These are phyloP conservation scores for Phytophthora pistaciae DNA, from an alignment of 352 stramenopile genomes.

Conservation along the genomic window DNA sequence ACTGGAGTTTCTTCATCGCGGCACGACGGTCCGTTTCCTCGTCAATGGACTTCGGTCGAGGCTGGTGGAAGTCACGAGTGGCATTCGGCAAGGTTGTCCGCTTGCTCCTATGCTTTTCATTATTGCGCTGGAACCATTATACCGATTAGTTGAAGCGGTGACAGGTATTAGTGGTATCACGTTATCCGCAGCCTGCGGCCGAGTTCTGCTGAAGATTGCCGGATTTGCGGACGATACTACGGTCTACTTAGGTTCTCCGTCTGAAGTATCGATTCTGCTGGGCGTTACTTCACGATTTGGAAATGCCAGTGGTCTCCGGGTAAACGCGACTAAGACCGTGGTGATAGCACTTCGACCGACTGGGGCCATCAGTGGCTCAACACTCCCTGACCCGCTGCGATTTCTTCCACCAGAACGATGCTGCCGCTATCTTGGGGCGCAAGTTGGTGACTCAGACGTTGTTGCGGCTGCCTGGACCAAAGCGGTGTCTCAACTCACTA, in stretches of 20 bases:
- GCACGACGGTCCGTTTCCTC: neutral
- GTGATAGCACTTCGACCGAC: neutral
- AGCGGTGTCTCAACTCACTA: neutral
- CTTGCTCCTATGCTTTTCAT: neutral
- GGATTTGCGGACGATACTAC: neutral
- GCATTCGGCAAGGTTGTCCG: neutral
- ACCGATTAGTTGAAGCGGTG: neutral
- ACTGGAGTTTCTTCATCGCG: neutral
- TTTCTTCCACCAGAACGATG: neutral
- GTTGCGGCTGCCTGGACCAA: neutral
- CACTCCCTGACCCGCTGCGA: neutral
- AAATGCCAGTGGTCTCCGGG: neutral
- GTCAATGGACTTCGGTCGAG: neutral
- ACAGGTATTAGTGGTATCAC: neutral
- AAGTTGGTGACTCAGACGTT: neutral
- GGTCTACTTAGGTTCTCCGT: neutral
- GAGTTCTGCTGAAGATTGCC: neutral
- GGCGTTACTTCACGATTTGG: neutral
- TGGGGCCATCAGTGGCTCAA: neutral
- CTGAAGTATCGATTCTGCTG: neutral
- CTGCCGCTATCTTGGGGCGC: neutral
- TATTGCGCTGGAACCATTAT: neutral
- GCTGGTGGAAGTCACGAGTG: neutral
- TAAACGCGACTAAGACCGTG: neutral
- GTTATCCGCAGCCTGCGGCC: neutral